A percentile compares a stretch with the other conserved stretches of the same genome.
Evolutionary conservation across 2,329 filamentous ascomycete species (phyloP).

Genomic region (Neonectria punicea): DNA sequence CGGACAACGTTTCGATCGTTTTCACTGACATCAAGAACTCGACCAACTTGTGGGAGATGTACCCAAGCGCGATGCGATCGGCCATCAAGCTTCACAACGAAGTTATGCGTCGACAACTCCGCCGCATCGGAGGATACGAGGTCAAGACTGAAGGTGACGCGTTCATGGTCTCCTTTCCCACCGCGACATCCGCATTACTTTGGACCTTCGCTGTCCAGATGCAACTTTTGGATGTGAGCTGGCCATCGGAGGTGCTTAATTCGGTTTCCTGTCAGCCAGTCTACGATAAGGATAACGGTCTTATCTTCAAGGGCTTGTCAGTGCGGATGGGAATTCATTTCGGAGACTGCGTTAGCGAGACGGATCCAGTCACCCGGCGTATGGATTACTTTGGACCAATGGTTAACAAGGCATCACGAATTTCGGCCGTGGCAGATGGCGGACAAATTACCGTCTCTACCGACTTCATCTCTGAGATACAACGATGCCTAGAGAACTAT

Average conservation of each 20-base stretch:
- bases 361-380: conserved; percentile 93
- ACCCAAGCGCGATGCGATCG: conserved; percentile 93
- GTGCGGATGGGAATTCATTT: conserved; percentile 98
- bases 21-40: conserved; percentile 99
- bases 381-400: conserved; percentile 99
- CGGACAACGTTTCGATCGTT: conserved; percentile 89
- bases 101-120: conserved; percentile 91
- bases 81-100: conserved; percentile 98
- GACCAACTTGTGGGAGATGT: conserved; percentile 94
- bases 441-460: conserved; percentile 97
- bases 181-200: conserved; percentile 90
- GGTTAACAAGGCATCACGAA: conserved; percentile 96
- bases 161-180: conserved; percentile 99
- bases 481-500: conserved; percentile 88
- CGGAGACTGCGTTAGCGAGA: conserved; percentile 93
- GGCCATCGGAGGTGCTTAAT: conserved; percentile 92
- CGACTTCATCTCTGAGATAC: conserved; percentile 96
- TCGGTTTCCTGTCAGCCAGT: conserved; percentile 86
- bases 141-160: conserved; percentile 99
- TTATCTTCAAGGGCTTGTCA: conserved; percentile 94
- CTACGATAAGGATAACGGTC: conserved; percentile 82
- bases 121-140: conserved; percentile 95
- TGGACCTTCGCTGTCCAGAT: conserved; percentile 98
- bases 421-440: conserved; percentile 93
- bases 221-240: conserved; percentile 85